A percentile compares a stretch with the other conserved stretches of the same genome.
These are phyloP conservation scores for Scytalidium sp. DNA, from an alignment of 2,329 filamentous ascomycete species.

Conservation along the genomic window DNA sequence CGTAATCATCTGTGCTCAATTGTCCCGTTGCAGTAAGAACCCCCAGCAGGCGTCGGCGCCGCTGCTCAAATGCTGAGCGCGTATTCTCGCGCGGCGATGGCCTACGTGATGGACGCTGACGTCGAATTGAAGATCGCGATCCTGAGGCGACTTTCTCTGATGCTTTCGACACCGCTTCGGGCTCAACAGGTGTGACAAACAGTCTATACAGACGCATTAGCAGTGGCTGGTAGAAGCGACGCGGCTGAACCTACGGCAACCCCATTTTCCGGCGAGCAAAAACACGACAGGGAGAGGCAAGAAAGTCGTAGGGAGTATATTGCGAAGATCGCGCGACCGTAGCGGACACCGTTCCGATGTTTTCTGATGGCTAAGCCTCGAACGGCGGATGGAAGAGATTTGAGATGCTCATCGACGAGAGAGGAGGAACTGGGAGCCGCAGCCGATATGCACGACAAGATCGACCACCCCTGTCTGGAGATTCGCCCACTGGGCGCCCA, in stretches of 20 bases:
- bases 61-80: conserved; percentile 14
- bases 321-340: conserved; percentile 12
- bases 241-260: conserved; percentile 26
- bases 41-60: conserved; percentile 18
- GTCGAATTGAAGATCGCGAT: conserved; percentile 27
- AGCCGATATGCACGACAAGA: neutral
- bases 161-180: conserved; percentile 21
- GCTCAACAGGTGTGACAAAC: conserved; percentile 25
- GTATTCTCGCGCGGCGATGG: conserved; percentile 7
- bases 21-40: conserved; percentile 8
- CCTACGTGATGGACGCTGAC: conserved; percentile 8
- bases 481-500: neutral
- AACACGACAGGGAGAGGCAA: neutral
- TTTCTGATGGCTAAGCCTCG: conserved; percentile 12
- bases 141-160: conserved; percentile 23
- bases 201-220: conserved; percentile 24
- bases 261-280: conserved; percentile 22
- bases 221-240: conserved; percentile 10
- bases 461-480: neutral
- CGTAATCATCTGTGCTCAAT: conserved; percentile 12
- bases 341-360: conserved; percentile 9
- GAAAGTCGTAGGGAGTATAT: conserved; percentile 2
- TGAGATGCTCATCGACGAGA: neutral
- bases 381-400: conserved; percentile 7
- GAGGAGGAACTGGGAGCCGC: neutral